Conservation (phyloP, 2,329 filamentous ascomycete species). For the Colletotrichum caudatum region DNA sequence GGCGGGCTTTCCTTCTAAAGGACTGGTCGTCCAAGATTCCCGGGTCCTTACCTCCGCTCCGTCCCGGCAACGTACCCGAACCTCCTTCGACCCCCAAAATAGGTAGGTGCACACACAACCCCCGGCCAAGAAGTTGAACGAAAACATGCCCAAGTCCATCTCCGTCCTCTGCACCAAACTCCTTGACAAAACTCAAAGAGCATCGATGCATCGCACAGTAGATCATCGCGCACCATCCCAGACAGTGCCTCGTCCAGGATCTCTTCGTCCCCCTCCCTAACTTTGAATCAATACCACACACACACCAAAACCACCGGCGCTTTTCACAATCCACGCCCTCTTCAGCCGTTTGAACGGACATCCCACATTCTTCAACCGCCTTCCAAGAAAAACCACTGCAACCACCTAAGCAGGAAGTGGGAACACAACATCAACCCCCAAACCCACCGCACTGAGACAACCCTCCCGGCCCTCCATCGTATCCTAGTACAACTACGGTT, state of each 20-base stretch:
- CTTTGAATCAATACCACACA: not conserved
- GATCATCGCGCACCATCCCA: not conserved
- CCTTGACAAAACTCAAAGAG: not conserved
- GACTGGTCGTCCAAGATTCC: not conserved
- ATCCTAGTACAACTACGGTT: slow-evolving; percentile 24
- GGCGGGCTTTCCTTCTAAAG: not conserved
- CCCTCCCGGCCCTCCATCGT: slow-evolving; percentile 10
- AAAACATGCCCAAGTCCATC: not conserved
- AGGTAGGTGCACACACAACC: not conserved
- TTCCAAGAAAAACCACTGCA: not conserved
- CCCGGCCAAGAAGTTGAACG: not conserved
- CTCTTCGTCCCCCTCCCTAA: not conserved
- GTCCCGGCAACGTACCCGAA: slow-evolving; percentile 10
- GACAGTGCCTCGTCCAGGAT: not conserved
- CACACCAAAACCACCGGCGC: not conserved
- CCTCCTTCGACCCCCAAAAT: slow-evolving; percentile 15
- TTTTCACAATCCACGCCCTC: not conserved
- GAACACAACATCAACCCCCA: not conserved
- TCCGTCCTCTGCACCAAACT: not conserved
- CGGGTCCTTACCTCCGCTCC: slow-evolving; percentile 2
- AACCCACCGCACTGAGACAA: slow-evolving; percentile 37
- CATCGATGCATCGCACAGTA: not conserved
- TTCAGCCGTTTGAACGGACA: not conserved
- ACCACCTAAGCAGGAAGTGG: not conserved
- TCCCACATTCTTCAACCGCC: not conserved